These are phyloP conservation scores for Forsythia suspensa DNA, from an alignment of 257 asterid genomes.

Conservation along the genomic window DNA sequence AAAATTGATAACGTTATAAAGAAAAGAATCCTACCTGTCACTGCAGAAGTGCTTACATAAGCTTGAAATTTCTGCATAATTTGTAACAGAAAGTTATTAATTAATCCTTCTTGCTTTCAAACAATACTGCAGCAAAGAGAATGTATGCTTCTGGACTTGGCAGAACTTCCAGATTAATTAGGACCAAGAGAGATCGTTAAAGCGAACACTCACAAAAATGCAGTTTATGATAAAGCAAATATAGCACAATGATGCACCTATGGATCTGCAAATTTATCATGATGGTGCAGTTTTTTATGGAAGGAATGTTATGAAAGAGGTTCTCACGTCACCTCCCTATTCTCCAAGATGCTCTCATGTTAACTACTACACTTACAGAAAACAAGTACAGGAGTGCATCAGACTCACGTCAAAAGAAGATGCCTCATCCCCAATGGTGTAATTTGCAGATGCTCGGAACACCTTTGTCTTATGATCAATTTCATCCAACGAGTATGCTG, in stretches of 20 bases:
- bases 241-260: not conserved
- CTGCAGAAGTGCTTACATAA: conserved; percentile 45
- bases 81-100: conserved; percentile 17
- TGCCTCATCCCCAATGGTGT: conserved; percentile 47
- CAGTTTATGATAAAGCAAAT: not conserved
- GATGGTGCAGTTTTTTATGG: not conserved
- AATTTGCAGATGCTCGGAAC: conserved; percentile 53
- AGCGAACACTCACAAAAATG: not conserved
- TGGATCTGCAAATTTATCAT: not conserved
- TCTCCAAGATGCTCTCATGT: not conserved
- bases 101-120: conserved; percentile 17
- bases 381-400: conserved; percentile 23
- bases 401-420: conserved; percentile 61
- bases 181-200: not conserved
- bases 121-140: not conserved
- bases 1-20: not conserved
- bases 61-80: conserved; percentile 67
- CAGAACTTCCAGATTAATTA: not conserved
- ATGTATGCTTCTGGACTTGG: not conserved
- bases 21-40: conserved; percentile 54
- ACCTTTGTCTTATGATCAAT: conserved; percentile 58
- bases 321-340: not conserved
- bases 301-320: not conserved
- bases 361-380: conserved; percentile 22
- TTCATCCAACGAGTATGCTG: conserved; percentile 77